A percentile compares a stretch with the other conserved stretches of the same genome.
phyloP scores from a whole-genome alignment of 1,284 basidiomycete species.

The Malassezia obtusa region DNA sequence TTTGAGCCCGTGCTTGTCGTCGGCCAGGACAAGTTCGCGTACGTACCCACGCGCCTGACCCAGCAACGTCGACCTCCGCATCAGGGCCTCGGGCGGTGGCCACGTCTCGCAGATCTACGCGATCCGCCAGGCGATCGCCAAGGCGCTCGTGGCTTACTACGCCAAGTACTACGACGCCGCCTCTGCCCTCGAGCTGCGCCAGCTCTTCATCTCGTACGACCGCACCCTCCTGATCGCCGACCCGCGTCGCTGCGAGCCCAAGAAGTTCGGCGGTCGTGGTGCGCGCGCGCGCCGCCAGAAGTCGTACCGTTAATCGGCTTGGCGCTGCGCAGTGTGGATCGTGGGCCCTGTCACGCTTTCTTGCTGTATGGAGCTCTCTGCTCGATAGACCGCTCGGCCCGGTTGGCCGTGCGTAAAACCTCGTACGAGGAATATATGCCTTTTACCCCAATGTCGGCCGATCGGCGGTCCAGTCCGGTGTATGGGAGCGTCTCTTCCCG shows the following conservation, averaged over 20 bases:
- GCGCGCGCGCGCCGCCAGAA: conserved; percentile 49
- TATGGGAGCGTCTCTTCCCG: neutral
- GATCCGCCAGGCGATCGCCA: conserved; percentile 96
- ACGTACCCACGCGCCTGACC: conserved; percentile 19
- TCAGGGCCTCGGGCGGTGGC: conserved; percentile 97
- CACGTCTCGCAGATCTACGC: conserved; percentile 99
- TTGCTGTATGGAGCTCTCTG: neutral
- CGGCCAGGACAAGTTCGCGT: conserved; percentile 48
- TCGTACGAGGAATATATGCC: conserved; percentile 16
- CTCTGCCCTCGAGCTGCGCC: conserved; percentile 57
- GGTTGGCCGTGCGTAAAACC: conserved; percentile 12
- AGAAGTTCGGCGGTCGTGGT: conserved; percentile 60
- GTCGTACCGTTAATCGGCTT: conserved; percentile 53
- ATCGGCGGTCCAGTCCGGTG: no score
- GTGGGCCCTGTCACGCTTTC: neutral
- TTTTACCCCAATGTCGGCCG: conserved; percentile 18
- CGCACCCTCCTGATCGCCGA: conserved; percentile 91
- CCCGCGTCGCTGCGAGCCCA: conserved; percentile 95
- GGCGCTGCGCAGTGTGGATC: neutral
- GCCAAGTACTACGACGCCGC: conserved; percentile 98
- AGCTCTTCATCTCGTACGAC: conserved; percentile 49
- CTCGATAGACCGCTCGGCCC: neutral
- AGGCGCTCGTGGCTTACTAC: conserved; percentile 91
- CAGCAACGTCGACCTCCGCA: conserved; percentile 73
- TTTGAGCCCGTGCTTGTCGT: conserved; percentile 61